Percentiles rank a stretch among this genome's conserved stretches.
Evolutionary conservation across 257 asterid species (phyloP).

Genomic region (Petunia secreta): DNA sequence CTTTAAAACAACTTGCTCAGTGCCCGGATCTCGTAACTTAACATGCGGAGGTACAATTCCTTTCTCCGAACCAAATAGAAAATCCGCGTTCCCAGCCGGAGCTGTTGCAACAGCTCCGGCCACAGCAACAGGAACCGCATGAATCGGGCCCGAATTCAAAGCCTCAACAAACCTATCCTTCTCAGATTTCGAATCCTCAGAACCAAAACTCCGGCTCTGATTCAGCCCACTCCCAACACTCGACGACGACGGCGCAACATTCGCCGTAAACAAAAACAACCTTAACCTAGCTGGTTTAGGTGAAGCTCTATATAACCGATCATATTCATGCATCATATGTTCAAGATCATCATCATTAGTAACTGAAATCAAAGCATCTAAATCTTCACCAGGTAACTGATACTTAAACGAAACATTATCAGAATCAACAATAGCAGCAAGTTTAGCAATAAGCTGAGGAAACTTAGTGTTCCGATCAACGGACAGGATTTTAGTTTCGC

Average conservation of each 20-base stretch:
- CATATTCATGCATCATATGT: conserved; percentile 94
- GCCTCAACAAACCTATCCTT: conserved; percentile 96
- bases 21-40: conserved; percentile 35
- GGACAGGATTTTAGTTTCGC: conserved; percentile 88
- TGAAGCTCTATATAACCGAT: conserved; percentile 66
- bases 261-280: conserved; percentile 66
- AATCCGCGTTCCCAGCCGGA: conserved; percentile 55
- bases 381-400: conserved; percentile 95
- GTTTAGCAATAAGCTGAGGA: conserved; percentile 53
- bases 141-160: conserved; percentile 78
- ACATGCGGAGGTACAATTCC: conserved; percentile 42
- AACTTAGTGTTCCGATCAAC: conserved; percentile 77
- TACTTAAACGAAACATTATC: conserved; percentile 76
- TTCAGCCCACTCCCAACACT: conserved; percentile 27
- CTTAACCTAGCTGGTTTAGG: conserved; percentile 82
- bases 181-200: conserved; percentile 78
- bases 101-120: conserved; percentile 40
- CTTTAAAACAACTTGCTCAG: conserved; percentile 27
- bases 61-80: conserved; percentile 74
- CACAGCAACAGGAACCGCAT: conserved; percentile 51
- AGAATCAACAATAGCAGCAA: conserved; percentile 58
- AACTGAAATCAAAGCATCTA: conserved; percentile 92
- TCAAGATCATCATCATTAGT: conserved; percentile 94
- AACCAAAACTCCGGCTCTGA: conserved; percentile 64
- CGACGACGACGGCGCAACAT: conserved; percentile 31